Evolutionary conservation across 768 basidiomycete genomes (phyloP), one percentile per base, ranked within the genome.

Genomic region (Phanerodontia chrysosporium): DNA sequence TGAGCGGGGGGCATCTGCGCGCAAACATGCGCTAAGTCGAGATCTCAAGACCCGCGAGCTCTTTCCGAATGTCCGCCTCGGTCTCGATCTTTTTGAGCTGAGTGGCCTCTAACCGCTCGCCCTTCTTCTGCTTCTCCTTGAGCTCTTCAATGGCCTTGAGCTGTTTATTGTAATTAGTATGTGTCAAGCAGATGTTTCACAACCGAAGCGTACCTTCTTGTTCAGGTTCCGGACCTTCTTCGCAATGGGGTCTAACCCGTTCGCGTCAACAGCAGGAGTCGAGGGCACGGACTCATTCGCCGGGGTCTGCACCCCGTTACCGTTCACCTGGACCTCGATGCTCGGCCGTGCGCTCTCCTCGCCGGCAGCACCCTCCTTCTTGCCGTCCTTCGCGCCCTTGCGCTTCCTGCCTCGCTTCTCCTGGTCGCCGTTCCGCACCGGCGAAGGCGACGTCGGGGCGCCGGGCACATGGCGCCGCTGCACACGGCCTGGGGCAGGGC

Each of bases 141-240:
- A 99, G 84, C 68, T 98, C 95, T 22, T 98, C 94, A 64, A 99
- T 98, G n/a, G 96, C 96, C 72, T 97, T 98, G 64, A 99, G 80
- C 95, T 97, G 64, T 36, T 57, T 10, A 42, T 25, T 28, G 25
- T 55, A 25, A 30, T 58, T 52, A 65, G 58, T 39, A 63, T 30
- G 55, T 60, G 52, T 9, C 27, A 56, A 44, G 22, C 21, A 51
- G 18, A 13, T 18, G 22, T n/a, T 10, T 45, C 24, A 14, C 28
- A 18, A n/a, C 12, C 12, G 5, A 18, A 16, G 72, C 81, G 36
- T 42, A 90, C 95, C 87, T 97, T 99, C 82, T 99, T 99, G 71
- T 84, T 92, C 72, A 99, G 68, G 71, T 97, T 98, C 66, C 97
- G 81, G 49, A 90, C 83, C 81, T 96, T 98, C 85, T 98, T 99